Evolutionary conservation across 1,139 yeast species (phyloP).

Genomic region (Candida smagusa): DNA sequence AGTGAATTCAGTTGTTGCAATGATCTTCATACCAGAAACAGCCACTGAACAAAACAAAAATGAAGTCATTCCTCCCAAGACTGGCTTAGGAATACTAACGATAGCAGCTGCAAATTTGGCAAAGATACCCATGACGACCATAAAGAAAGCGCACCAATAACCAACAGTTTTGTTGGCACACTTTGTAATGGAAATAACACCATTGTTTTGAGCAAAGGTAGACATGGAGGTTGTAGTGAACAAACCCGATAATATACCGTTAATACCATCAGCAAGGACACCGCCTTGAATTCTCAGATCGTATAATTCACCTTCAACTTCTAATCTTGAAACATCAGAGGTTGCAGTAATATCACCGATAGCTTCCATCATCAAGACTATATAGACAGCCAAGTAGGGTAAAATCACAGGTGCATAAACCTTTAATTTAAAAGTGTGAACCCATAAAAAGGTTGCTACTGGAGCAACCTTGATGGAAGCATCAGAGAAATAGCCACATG

Average conservation of each 20-base stretch:
- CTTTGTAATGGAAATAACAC: slow-evolving; percentile 85
- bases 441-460: slow-evolving; percentile 85
- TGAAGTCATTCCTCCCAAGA: slow-evolving; percentile 90
- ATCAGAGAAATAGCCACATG: slow-evolving; percentile 73
- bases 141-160: slow-evolving; percentile 83
- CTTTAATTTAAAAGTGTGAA: slow-evolving; percentile 68
- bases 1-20: slow-evolving; percentile 70
- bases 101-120: slow-evolving; percentile 88
- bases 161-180: slow-evolving; percentile 87
- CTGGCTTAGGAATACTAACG: slow-evolving; percentile 79
- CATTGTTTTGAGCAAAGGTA: slow-evolving; percentile 90
- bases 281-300: slow-evolving; percentile 93
- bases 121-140: slow-evolving; percentile 81
- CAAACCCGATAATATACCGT: slow-evolving; percentile 70
- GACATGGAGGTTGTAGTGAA: slow-evolving; percentile 80
- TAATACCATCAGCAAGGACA: slow-evolving; percentile 74
- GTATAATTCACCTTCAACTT: slow-evolving; percentile 74
- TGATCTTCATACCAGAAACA: slow-evolving; percentile 81
- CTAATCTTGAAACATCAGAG: slow-evolving; percentile 81
- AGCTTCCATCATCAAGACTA: slow-evolving; percentile 83
- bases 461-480: slow-evolving; percentile 63
- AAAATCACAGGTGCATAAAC: slow-evolving; percentile 82
- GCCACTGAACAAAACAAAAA: slow-evolving; percentile 87
- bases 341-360: slow-evolving; percentile 94
- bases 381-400: slow-evolving; percentile 78